A percentile compares a stretch with the other conserved stretches of the same genome.
These are phyloP conservation scores for Sporothrix brasiliensis DNA, from an alignment of 2,329 filamentous ascomycete species.

Conservation along the genomic window DNA sequence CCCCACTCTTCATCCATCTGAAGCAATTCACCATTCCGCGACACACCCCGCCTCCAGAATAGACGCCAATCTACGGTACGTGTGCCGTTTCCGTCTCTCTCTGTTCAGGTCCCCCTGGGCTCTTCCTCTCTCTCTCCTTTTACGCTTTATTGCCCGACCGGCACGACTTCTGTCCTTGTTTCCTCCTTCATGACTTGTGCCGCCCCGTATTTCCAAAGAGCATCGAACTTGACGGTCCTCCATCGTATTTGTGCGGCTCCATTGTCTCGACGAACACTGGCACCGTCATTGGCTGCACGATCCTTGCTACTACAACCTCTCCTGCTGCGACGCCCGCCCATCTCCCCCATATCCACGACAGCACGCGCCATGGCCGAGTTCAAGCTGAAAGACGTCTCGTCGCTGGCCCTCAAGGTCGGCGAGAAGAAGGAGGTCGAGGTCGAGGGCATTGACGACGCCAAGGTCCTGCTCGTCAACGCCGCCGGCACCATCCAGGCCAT, in stretches of 20 bases:
- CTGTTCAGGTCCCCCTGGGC: background rate
- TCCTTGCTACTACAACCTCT: constrained; percentile 36
- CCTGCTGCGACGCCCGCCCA: background rate
- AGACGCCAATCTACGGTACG: background rate
- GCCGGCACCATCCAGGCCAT: constrained; percentile 76
- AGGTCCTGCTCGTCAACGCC: constrained; percentile 82
- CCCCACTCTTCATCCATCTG: constrained; percentile 5
- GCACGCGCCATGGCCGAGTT: constrained; percentile 56
- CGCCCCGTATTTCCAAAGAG: constrained; percentile 27
- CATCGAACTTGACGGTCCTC: background rate
- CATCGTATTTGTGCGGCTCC: constrained; percentile 12
- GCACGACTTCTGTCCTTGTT: constrained; percentile 25
- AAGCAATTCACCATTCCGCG: constrained; percentile 23
- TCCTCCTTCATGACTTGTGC: constrained; percentile 32
- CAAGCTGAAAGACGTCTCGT: constrained; percentile 75
- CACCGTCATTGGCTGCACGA: background rate
- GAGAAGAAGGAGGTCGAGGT: constrained; percentile 90
- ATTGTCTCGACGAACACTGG: background rate
- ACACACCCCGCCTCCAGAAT: constrained; percentile 1
- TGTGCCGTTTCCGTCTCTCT: constrained; percentile 16
- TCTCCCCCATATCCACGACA: constrained; percentile 33
- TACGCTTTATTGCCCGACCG: constrained; percentile 23
- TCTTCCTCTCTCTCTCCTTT: background rate
- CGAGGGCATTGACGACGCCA: constrained; percentile 82
- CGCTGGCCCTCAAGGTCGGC: constrained; percentile 73